Base-by-base conservation (phyloP, 2,329 filamentous ascomycete genomes). In the Diaporthe humulicola region DNA sequence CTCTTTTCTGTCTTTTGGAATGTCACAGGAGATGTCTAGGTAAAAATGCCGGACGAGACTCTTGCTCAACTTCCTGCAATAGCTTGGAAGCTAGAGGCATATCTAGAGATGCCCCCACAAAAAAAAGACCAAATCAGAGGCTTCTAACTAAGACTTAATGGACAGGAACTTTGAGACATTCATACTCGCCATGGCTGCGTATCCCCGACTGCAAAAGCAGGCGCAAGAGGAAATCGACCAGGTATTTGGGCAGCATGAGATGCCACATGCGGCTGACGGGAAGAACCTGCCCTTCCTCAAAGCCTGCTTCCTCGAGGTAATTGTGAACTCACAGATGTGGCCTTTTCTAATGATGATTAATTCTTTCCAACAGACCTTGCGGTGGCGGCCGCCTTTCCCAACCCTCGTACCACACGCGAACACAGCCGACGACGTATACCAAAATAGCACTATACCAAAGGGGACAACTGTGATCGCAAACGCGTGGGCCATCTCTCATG, bases 291-390 rank as follows among this genome's bases (percentile, higher is more conserved):
- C 77, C 14, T 79, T 76, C 64, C 64, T 79, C 12, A 77, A 73
- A 38, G 78, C 78, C 9, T 79, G 77, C 50, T 64, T 71, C 28
- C 70, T 77, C 28, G 74, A 78, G 74, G 75, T 77, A n/a, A 52
- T 4, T 30, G 10, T 9, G 1, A 30, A 30, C 17, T 9, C 22
- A 36, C 4, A 25, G 38, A 40, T 42, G 6, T 36, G 36, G 6
- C 17, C 22, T 28, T 22, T 19, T 25, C 40, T 3, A 17, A 17
- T 30, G 22, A 2, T 38, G 25, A 25, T 48, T 52, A 10, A 71
- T 30, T 3, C 22, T 50, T 40, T 30, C 15, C 2, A 8, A 52
- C 57, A 77, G 76, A 30, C 48, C 17, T 70, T 78, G 36, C 71
- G 77, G n/a, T 78, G 77, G 77, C 74, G 78, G 10, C 72, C 77